phyloP scores from a whole-genome alignment of 805 yeast species.

The Ogataea pignaliae region DNA sequence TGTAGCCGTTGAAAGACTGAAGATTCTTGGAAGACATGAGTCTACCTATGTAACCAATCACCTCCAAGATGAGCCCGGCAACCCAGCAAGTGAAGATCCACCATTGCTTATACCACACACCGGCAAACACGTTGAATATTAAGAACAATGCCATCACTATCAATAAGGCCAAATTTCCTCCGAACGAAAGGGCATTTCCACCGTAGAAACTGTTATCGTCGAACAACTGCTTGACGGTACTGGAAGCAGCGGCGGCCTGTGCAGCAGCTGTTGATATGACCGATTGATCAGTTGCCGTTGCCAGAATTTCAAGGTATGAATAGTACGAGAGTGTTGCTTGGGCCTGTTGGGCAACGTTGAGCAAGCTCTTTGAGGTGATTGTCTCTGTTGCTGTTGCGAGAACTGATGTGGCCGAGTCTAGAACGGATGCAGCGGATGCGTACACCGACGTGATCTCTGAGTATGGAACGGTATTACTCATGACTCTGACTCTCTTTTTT shows the following conservation, averaged over 20 bases:
- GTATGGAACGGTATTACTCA: neutral
- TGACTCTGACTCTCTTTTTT: too few species aligned
- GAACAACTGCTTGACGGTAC: slow-evolving; percentile 13
- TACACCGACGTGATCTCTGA: slow-evolving; percentile 7
- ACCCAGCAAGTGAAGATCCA: slow-evolving; percentile 63
- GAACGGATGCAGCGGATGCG: slow-evolving; percentile 9
- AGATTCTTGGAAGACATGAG: slow-evolving; percentile 38
- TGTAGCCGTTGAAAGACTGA: slow-evolving; percentile 36
- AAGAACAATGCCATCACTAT: slow-evolving; percentile 48
- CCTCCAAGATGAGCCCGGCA: slow-evolving; percentile 56
- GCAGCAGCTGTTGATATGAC: slow-evolving; percentile 10
- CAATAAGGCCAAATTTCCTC: slow-evolving; percentile 58
- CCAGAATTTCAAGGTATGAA: slow-evolving; percentile 16
- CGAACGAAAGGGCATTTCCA: slow-evolving; percentile 44
- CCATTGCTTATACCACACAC: slow-evolving; percentile 47
- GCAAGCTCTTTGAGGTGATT: slow-evolving; percentile 4
- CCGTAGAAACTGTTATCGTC: slow-evolving; percentile 24
- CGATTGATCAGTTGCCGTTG: slow-evolving; percentile 21
- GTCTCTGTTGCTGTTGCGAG: slow-evolving; percentile 12
- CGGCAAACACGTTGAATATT: slow-evolving; percentile 37
- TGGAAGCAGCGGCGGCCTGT: slow-evolving; percentile 21
- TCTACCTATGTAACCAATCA: slow-evolving; percentile 66
- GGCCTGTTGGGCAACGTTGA: slow-evolving; percentile 10
- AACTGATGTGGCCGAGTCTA: slow-evolving; percentile 10
- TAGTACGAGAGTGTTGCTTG: slow-evolving; percentile 28